These are phyloP conservation scores for Leishmania tarentolae DNA, from an alignment of 208 protist species.

Conservation along the genomic window DNA sequence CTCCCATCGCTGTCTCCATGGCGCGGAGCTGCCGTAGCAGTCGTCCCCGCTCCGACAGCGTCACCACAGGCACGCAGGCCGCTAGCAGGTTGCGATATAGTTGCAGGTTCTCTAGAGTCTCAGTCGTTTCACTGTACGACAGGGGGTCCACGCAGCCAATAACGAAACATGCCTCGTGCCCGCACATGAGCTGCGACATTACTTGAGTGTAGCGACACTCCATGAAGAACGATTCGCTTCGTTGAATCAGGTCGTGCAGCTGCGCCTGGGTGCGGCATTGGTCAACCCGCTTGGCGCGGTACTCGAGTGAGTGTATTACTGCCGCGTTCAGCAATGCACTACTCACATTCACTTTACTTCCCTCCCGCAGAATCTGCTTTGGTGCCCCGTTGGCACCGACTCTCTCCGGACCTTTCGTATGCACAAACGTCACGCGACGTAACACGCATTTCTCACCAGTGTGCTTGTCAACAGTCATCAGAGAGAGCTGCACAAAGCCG, in stretches of 20 bases:
- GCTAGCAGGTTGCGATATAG: slow-evolving; percentile 72
- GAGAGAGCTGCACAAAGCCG: slow-evolving; percentile 82
- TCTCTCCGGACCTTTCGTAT: slow-evolving; percentile 86
- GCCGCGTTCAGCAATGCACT: slow-evolving; percentile 79
- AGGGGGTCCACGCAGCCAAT: slow-evolving; percentile 80
- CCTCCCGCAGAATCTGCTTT: slow-evolving; percentile 51
- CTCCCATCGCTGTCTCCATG: slow-evolving; percentile 64
- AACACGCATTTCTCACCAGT: slow-evolving; percentile 59
- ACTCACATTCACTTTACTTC: slow-evolving; percentile 84
- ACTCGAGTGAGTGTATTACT: slow-evolving; percentile 86
- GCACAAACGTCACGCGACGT: slow-evolving; percentile 86
- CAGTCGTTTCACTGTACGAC: slow-evolving; percentile 74
- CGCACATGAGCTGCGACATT: slow-evolving; percentile 87
- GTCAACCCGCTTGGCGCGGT: slow-evolving; percentile 55
- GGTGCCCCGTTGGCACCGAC: slow-evolving; percentile 67
- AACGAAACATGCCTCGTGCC: slow-evolving; percentile 87
- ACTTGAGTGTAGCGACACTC: slow-evolving; percentile 90
- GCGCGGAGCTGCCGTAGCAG: slow-evolving; percentile 65
- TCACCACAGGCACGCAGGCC: slow-evolving; percentile 59
- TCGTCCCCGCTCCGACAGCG: slow-evolving; percentile 74
- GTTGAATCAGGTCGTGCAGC: slow-evolving; percentile 72
- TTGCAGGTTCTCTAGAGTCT: slow-evolving; percentile 89
- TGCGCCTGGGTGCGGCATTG: slow-evolving; percentile 45
- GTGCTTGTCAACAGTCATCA: slow-evolving; percentile 70
- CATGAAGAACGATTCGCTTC: slow-evolving; percentile 91